phyloP scores from a whole-genome alignment of 1,284 basidiomycete genomes.

The Leccinum subrobustum region DNA sequence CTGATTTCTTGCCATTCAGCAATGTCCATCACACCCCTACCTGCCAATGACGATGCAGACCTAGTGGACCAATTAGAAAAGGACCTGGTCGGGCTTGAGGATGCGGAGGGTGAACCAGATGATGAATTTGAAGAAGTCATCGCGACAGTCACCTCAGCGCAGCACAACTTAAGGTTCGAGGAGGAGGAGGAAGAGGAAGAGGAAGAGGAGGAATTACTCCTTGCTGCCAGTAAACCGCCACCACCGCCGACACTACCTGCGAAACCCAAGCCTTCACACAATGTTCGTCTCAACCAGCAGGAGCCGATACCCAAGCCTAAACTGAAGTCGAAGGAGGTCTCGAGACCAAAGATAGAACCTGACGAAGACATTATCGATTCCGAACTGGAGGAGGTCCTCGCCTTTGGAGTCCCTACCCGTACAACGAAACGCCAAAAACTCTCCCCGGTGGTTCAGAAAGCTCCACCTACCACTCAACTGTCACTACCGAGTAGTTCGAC shows the following conservation, averaged over 20 bases:
- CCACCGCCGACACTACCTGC: conserved; percentile 21
- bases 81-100: conserved; percentile 36
- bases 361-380: conserved; percentile 31
- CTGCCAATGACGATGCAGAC: conserved; percentile 29
- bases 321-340: conserved; percentile 26
- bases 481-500: conserved; percentile 45
- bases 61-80: conserved; percentile 36
- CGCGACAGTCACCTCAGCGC: conserved; percentile 27
- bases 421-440: conserved; percentile 40
- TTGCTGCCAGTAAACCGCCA: conserved; percentile 29
- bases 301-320: conserved; percentile 27
- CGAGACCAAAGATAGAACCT: conserved; percentile 26
- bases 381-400: conserved; percentile 41
- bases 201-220: conserved; percentile 45
- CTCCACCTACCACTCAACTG: conserved; percentile 34
- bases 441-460: conserved; percentile 36
- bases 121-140: conserved; percentile 41
- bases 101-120: conserved; percentile 46
- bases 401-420: conserved; percentile 37
- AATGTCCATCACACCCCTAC: conserved; percentile 16
- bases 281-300: conserved; percentile 24
- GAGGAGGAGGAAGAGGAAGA: conserved; percentile 44
- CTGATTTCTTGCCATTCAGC: conserved; percentile 19
- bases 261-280: conserved; percentile 29
- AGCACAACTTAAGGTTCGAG: conserved; percentile 16